Conservation (phyloP, 352 stramenopile genomes). For the Lagenidium giganteum region DNA sequence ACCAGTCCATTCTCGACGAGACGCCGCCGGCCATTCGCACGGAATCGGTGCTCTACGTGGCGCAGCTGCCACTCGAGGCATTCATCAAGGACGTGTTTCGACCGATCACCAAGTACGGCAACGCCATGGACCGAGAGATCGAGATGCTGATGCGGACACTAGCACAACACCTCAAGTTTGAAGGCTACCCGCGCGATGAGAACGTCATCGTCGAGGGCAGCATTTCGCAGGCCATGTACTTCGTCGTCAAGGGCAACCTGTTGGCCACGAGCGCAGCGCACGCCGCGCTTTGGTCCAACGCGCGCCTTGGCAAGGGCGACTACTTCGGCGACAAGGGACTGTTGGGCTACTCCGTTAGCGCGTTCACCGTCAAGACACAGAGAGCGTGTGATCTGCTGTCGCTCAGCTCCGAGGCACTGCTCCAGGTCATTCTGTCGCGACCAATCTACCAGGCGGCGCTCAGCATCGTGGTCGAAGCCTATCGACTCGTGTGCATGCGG, state of each 20-base stretch:
- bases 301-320: conserved; percentile 16
- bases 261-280: conserved; percentile 3
- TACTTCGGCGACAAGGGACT: conserved; percentile 21
- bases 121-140: conserved; percentile 1
- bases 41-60: conserved; percentile 8
- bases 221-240: conserved; percentile 23
- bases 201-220: conserved; percentile 18
- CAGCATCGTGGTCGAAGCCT: too few relatives aligned
- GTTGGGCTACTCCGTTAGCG: conserved; percentile 10
- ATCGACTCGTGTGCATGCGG: too few relatives aligned
- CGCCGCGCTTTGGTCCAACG: not conserved
- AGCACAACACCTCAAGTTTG: conserved; percentile 13
- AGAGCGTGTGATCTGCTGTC: conserved; percentile 18
- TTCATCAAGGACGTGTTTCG: conserved; percentile 22
- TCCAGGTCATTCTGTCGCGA: conserved; percentile 2
- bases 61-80: conserved; percentile 5
- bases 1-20: conserved; percentile 15
- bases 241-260: conserved; percentile 19
- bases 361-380: conserved; percentile 8
- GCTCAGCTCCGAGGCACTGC: conserved; percentile 13
- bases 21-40: conserved; percentile 13
- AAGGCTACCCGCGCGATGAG: conserved; percentile 22
- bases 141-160: conserved; percentile 20
- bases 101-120: conserved; percentile 6
- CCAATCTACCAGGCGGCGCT: too few relatives aligned